phyloP scores from a whole-genome alignment of 2,329 filamentous ascomycete genomes.

The Xylariaceae sp. region DNA sequence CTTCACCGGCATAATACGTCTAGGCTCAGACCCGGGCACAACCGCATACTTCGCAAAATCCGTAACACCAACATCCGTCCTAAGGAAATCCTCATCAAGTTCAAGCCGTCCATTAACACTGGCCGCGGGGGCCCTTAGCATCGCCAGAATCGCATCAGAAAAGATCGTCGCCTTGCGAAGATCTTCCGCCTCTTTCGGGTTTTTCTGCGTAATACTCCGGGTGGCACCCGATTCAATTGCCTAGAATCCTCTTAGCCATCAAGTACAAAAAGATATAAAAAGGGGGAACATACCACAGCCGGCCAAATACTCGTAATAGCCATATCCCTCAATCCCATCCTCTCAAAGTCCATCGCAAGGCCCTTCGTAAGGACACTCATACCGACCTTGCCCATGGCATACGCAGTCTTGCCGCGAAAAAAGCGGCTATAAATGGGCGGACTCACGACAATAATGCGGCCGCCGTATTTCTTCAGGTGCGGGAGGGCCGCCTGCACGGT shows the following conservation, averaged over 20 bases:
- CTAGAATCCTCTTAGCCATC: slow-evolving; percentile 17
- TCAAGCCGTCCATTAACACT: slow-evolving; percentile 66
- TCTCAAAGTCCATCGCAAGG: slow-evolving; percentile 72
- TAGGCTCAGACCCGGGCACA: slow-evolving; percentile 49
- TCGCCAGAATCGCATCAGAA: slow-evolving; percentile 71
- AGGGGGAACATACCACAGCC: slow-evolving; percentile 52
- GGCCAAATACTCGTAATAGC: slow-evolving; percentile 81
- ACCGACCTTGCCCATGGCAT: slow-evolving; percentile 71
- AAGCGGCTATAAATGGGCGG: slow-evolving; percentile 83
- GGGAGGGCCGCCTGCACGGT: slow-evolving; percentile 64
- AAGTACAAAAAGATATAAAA: background rate
- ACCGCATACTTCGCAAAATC: slow-evolving; percentile 72
- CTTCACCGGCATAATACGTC: slow-evolving; percentile 70
- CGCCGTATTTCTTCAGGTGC: slow-evolving; percentile 51
- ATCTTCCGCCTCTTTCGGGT: slow-evolving; percentile 46
- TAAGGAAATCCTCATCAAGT: slow-evolving; percentile 77
- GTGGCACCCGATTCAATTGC: slow-evolving; percentile 57
- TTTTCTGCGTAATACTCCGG: slow-evolving; percentile 11
- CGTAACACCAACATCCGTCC: slow-evolving; percentile 54
- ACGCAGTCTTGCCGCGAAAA: slow-evolving; percentile 79
- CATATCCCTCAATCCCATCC: slow-evolving; percentile 61
- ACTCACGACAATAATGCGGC: slow-evolving; percentile 69
- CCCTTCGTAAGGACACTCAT: slow-evolving; percentile 82
- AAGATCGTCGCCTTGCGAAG: slow-evolving; percentile 69
- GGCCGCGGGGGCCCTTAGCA: slow-evolving; percentile 55